Conservation (phyloP, 2,329 filamentous ascomycete species). For the Ceratocystiopsis minuta region DNA sequence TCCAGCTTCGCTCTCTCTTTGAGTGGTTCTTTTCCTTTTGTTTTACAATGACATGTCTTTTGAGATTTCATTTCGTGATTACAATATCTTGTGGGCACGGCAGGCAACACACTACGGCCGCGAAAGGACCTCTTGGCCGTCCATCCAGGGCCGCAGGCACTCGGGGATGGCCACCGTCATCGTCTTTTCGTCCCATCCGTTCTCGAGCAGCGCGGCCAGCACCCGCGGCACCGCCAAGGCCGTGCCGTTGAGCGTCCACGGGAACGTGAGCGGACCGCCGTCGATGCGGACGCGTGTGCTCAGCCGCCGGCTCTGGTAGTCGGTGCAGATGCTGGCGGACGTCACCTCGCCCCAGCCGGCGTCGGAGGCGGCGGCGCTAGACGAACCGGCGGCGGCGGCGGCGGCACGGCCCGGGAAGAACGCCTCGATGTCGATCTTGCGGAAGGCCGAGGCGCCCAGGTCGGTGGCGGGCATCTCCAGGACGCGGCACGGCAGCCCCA, state of each 20-base stretch:
- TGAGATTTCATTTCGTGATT: too few species aligned
- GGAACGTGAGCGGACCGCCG: conserved; percentile 46
- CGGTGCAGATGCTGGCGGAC: conserved; percentile 76
- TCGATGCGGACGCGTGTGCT: conserved; percentile 50
- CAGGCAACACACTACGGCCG: too few species aligned
- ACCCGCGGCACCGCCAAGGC: conserved; percentile 82
- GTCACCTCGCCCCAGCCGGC: conserved; percentile 88
- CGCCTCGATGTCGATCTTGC: conserved; percentile 87
- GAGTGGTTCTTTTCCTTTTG: too few species aligned
- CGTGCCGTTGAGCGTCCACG: conserved; percentile 86
- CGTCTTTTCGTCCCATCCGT: conserved; percentile 61
- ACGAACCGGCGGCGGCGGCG: not conserved
- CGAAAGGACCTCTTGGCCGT: conserved; percentile 45
- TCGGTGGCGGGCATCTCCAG: conserved; percentile 84
- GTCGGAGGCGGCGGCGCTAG: conserved; percentile 20
- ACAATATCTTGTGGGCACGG: too few species aligned
- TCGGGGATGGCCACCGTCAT: conserved; percentile 57
- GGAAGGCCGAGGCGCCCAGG: conserved; percentile 68
- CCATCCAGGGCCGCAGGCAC: conserved; percentile 72
- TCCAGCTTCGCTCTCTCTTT: too few species aligned
- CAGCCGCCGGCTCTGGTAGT: conserved; percentile 78
- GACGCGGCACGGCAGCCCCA: conserved; percentile 71
- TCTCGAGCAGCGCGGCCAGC: conserved; percentile 75
- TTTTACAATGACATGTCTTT: too few species aligned
- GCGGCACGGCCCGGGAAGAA: conserved; percentile 62